phyloP scores from a whole-genome alignment of 1,139 yeast genomes.

The Diutina neorugosa region DNA sequence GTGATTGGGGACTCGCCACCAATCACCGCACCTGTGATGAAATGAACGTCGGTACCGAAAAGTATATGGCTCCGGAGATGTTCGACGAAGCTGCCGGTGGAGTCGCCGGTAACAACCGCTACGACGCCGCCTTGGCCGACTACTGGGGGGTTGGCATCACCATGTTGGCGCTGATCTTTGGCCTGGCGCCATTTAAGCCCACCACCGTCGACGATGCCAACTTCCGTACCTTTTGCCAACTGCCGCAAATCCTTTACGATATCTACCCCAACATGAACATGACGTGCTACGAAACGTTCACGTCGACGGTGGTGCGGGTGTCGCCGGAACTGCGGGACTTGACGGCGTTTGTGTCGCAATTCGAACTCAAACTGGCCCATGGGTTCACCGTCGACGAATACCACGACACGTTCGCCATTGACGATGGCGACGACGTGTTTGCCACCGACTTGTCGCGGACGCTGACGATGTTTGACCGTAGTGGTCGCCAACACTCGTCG shows the following conservation, averaged over 20 bases:
- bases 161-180: conserved; percentile 35
- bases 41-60: conserved; percentile 44
- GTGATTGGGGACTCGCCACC: conserved; percentile 50
- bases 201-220: conserved; percentile 14
- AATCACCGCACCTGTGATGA: conserved; percentile 22
- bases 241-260: conserved; percentile 25
- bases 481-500: neutral
- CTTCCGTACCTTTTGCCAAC: conserved; percentile 25
- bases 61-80: conserved; percentile 47
- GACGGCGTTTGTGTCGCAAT: conserved; percentile 16
- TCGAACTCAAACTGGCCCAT: conserved; percentile 18
- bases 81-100: conserved; percentile 10
- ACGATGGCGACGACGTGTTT: conserved; percentile 4
- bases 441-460: neutral
- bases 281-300: conserved; percentile 23
- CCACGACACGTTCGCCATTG: neutral
- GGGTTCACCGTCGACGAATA: conserved; percentile 16
- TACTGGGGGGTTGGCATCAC: conserved; percentile 34
- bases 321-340: conserved; percentile 22
- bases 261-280: conserved; percentile 30
- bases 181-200: conserved; percentile 31
- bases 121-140: conserved; percentile 25
- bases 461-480: neutral
- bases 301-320: conserved; percentile 22
- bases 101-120: conserved; percentile 5